Evolutionary conservation across 1,284 basidiomycete species (phyloP).

Genomic region (Pisolithus thermaeus): DNA sequence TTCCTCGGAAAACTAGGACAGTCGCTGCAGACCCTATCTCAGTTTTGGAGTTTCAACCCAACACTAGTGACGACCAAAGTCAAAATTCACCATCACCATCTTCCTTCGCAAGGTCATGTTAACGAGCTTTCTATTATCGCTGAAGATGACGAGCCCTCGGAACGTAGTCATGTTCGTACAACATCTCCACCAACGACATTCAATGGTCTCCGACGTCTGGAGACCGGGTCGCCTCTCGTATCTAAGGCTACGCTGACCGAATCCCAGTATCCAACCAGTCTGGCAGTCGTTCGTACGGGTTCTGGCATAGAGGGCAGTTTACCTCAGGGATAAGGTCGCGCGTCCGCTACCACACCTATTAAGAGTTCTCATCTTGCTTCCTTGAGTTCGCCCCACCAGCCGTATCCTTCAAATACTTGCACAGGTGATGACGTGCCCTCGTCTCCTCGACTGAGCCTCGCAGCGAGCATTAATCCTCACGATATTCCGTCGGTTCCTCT

Average conservation of each 20-base stretch:
- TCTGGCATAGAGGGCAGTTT: neutral
- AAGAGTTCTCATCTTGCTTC: slow-evolving; percentile 36
- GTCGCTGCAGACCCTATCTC: slow-evolving; percentile 39
- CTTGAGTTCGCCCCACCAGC: slow-evolving; percentile 27
- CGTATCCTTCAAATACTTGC: slow-evolving; percentile 5
- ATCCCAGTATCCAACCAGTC: neutral
- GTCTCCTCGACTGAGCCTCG: slow-evolving; percentile 11
- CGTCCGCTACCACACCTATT: slow-evolving; percentile 18
- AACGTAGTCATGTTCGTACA: slow-evolving; percentile 31
- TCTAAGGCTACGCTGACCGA: neutral
- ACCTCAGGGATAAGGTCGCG: slow-evolving; percentile 1
- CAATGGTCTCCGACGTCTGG: neutral
- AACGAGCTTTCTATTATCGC: slow-evolving; percentile 62
- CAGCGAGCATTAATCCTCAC: slow-evolving; percentile 14
- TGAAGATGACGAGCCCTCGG: slow-evolving; percentile 59
- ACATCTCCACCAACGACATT: slow-evolving; percentile 5
- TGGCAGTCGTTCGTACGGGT: neutral
- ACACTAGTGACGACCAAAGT: slow-evolving; percentile 3
- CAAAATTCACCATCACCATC: neutral
- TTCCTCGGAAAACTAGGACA: slow-evolving; percentile 44
- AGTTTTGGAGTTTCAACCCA: slow-evolving; percentile 5
- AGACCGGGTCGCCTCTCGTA: neutral
- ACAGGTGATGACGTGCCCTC: slow-evolving; percentile 15
- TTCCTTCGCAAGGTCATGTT: slow-evolving; percentile 8
- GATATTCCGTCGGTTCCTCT: slow-evolving; percentile 26